Conservation (phyloP, 179 eudicot genomes). For the Sideroxylon spinosum region DNA sequence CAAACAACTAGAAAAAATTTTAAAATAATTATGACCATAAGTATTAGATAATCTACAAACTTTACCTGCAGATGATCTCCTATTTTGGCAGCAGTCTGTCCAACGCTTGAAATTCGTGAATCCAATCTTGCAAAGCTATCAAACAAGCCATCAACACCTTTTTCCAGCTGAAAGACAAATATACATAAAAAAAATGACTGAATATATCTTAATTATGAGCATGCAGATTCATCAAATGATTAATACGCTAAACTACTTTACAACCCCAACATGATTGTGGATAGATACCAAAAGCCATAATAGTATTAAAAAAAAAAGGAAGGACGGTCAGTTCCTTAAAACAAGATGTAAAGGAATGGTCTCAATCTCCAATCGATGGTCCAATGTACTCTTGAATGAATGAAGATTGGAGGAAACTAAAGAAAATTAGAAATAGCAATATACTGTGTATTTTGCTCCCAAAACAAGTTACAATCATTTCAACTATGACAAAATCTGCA, state of each 20-base stretch:
- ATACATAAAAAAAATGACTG: background rate
- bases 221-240: background rate
- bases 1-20: background rate
- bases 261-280: slow-evolving; percentile 1
- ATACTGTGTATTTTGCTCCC: background rate
- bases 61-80: slow-evolving; percentile 64
- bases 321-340: background rate
- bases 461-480: background rate
- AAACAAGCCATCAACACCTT: slow-evolving; percentile 80
- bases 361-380: background rate
- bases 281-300: background rate
- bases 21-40: background rate
- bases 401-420: background rate
- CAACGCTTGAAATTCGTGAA: slow-evolving; percentile 60
- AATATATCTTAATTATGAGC: background rate
- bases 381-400: background rate
- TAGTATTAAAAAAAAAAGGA: background rate
- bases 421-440: background rate
- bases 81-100: slow-evolving; percentile 64
- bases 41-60: slow-evolving; percentile 2
- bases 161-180: slow-evolving; percentile 66
- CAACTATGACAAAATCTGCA: background rate
- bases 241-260: background rate
- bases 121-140: slow-evolving; percentile 57
- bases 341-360: background rate